These are phyloP conservation scores for Taxillus chinensis DNA, from an alignment of 164 flowering plant species.

Conservation along the genomic window DNA sequence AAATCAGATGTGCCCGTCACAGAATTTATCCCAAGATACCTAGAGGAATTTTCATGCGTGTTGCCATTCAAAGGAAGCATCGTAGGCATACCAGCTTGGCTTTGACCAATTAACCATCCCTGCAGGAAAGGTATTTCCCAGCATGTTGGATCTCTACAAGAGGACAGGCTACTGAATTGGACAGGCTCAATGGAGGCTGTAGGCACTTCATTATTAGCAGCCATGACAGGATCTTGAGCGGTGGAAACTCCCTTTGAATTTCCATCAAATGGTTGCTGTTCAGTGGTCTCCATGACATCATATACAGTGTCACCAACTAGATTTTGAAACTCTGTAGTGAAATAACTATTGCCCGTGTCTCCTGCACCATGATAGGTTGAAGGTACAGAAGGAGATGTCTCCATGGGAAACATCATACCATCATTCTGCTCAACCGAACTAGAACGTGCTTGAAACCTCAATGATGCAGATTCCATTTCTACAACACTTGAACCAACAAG, in stretches of 20 bases:
- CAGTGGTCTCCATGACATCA: background rate
- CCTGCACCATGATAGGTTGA: background rate
- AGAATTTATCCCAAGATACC: background rate
- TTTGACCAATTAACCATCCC: slow-evolving; percentile 90
- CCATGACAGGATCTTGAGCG: background rate
- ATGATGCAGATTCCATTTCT: background rate
- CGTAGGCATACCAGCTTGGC: slow-evolving; percentile 50
- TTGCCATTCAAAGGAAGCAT: slow-evolving; percentile 24
- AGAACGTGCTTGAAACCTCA: background rate
- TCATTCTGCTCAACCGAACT: background rate
- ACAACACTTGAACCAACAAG: background rate
- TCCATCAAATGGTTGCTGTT: background rate
- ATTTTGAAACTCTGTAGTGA: background rate
- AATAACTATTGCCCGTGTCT: background rate
- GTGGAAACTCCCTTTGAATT: background rate
- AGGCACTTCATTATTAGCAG: background rate
- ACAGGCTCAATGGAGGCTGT: slow-evolving; percentile 9
- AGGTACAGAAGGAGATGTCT: background rate
- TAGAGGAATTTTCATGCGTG: slow-evolving; percentile 27
- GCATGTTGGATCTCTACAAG: slow-evolving; percentile 45
- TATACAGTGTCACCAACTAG: background rate
- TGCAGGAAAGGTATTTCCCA: slow-evolving; percentile 92
- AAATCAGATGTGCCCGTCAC: background rate
- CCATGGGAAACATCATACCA: background rate
- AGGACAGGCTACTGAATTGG: slow-evolving; percentile 37